These are phyloP conservation scores for Xanthoconium stramineum DNA, from an alignment of 768 basidiomycete genomes.

Conservation along the genomic window DNA sequence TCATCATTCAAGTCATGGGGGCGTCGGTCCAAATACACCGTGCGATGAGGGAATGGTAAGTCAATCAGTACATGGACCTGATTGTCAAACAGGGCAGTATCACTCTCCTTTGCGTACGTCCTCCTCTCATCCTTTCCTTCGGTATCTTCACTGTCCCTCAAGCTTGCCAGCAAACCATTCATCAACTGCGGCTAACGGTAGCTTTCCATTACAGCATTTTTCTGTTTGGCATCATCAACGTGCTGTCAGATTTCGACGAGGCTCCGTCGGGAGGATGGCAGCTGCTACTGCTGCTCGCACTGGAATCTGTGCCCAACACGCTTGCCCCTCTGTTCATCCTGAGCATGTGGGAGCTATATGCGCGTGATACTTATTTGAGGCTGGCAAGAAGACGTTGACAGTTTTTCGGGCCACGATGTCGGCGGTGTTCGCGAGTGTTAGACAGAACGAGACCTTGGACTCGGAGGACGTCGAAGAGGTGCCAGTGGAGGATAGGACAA, in stretches of 20 bases:
- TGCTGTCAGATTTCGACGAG: not conserved
- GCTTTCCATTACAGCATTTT: not conserved
- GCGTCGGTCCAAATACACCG: not conserved
- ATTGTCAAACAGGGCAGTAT: not conserved
- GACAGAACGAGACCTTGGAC: not conserved
- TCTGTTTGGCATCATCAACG: not conserved
- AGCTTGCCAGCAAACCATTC: not conserved
- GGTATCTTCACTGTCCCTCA: not conserved
- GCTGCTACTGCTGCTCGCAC: not conserved
- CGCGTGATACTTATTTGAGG: not conserved
- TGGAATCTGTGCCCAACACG: not conserved
- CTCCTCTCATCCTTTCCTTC: no score
- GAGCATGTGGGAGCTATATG: not conserved
- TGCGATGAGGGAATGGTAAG: not conserved
- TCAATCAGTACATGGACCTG: not conserved
- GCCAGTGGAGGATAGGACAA: not conserved
- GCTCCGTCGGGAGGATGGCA: not conserved
- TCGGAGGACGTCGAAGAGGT: not conserved
- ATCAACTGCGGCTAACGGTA: not conserved
- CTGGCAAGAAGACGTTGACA: not conserved
- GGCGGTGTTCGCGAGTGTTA: not conserved
- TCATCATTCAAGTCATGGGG: not conserved
- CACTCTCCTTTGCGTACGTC: not conserved
- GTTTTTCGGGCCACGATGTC: not conserved
- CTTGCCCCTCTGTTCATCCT: not conserved